phyloP scores from a whole-genome alignment of 2,329 filamentous ascomycete genomes.

The Alternaria gaisen region DNA sequence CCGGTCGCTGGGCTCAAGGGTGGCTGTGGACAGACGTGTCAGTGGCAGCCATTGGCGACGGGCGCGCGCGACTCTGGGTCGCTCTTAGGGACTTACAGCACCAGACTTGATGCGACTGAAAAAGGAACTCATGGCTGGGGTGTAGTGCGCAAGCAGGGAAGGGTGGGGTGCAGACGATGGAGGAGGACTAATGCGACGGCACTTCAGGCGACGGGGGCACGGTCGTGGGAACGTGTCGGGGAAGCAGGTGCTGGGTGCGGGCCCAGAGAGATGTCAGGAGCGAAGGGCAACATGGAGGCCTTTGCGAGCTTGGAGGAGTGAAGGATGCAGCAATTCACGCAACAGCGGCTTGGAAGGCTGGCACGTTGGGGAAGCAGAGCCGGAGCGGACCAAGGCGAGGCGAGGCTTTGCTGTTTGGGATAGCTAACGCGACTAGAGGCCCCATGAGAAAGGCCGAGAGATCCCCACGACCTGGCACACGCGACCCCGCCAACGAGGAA shows the following conservation, averaged over 20 bases:
- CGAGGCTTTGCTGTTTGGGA: slow-evolving; percentile 17
- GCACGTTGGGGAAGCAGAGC: slow-evolving; percentile 16
- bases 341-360: slow-evolving; percentile 12
- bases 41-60: slow-evolving; percentile 32
- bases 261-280: slow-evolving; percentile 11
- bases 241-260: slow-evolving; percentile 18
- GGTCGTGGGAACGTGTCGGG: slow-evolving; percentile 15
- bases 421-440: slow-evolving; percentile 7
- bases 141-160: slow-evolving; percentile 18
- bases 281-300: slow-evolving; percentile 20
- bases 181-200: slow-evolving; percentile 15
- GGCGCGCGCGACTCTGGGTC: slow-evolving; percentile 6
- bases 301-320: slow-evolving; percentile 7
- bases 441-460: slow-evolving; percentile 4
- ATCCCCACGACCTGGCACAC: slow-evolving; percentile 22
- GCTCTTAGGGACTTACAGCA: slow-evolving; percentile 52
- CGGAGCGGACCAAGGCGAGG: slow-evolving; percentile 16
- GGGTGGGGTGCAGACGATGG: slow-evolving; percentile 16
- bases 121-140: slow-evolving; percentile 60
- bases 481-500: slow-evolving; percentile 19
- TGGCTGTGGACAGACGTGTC: slow-evolving; percentile 48
- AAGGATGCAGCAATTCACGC: slow-evolving; percentile 15
- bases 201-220: slow-evolving; percentile 17
- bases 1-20: slow-evolving; percentile 58
- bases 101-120: slow-evolving; percentile 63